phyloP scores from a whole-genome alignment of 2,329 filamentous ascomycete genomes.

The Hyphodiscus sp. region DNA sequence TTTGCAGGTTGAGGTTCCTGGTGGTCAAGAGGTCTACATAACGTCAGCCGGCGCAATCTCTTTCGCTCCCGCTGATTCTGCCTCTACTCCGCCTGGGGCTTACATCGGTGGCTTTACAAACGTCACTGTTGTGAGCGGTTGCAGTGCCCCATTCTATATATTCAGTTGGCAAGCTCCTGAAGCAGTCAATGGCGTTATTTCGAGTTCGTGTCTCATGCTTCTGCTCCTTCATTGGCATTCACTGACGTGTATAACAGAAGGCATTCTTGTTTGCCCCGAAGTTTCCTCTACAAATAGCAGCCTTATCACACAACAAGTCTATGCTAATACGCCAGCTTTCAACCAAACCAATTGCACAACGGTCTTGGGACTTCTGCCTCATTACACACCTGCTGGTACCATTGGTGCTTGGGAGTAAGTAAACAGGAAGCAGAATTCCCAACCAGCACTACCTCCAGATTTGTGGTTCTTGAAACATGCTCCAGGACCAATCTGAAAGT shows the following conservation, averaged over 20 bases:
- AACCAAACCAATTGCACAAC: constrained; percentile 9
- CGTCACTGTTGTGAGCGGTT: neutral
- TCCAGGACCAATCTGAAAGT: no score
- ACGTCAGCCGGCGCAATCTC: constrained; percentile 25
- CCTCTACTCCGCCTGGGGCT: constrained; percentile 28
- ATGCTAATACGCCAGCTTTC: constrained; percentile 10
- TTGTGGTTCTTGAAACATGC: no score
- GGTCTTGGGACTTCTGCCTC: constrained; percentile 8
- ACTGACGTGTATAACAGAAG: constrained; percentile 2
- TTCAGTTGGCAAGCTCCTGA: neutral
- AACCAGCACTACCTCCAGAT: no score
- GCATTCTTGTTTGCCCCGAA: constrained; percentile 9
- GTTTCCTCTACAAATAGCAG: neutral
- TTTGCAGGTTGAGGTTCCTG: constrained; percentile 47
- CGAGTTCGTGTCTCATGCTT: neutral
- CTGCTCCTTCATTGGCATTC: neutral
- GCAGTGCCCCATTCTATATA: neutral
- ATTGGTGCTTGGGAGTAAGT: constrained; percentile 15
- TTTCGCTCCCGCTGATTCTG: constrained; percentile 31
- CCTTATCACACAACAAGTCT: constrained; percentile 4
- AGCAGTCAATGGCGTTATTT: neutral
- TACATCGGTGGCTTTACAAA: neutral
- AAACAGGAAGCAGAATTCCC: no score
- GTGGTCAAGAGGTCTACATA: constrained; percentile 45
- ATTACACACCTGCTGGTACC: neutral